A percentile compares a stretch with the other conserved stretches of the same genome.
Evolutionary conservation across 371 early-diverging fungal genomes (phyloP).

Genomic region (Dentiscutata heterogama): DNA sequence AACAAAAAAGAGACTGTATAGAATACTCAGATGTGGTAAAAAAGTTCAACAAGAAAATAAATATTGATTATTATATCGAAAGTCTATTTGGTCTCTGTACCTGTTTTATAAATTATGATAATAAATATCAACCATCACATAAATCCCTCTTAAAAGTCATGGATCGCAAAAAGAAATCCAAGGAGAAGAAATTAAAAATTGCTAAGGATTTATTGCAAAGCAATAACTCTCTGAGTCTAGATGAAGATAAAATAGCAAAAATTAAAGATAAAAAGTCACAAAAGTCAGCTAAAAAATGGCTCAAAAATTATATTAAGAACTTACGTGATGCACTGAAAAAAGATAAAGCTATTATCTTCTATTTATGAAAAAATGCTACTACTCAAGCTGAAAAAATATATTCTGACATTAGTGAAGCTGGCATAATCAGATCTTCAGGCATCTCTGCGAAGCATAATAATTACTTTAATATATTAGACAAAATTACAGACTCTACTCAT

Average conservation of each 20-base stretch:
- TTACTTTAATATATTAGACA: slow-evolving; percentile 23
- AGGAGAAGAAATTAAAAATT: slow-evolving; percentile 27
- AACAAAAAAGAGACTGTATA: slow-evolving; percentile 25
- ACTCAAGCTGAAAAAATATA: slow-evolving; percentile 30
- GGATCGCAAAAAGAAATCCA: slow-evolving; percentile 21
- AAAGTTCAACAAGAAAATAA: slow-evolving; percentile 36
- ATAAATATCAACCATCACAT: slow-evolving; percentile 11
- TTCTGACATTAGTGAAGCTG: not conserved
- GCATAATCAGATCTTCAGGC: not conserved
- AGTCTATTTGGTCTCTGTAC: not conserved
- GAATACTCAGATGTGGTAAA: slow-evolving; percentile 39
- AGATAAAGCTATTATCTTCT: slow-evolving; percentile 25
- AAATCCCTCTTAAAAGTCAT: slow-evolving; percentile 25
- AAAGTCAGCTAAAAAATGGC: slow-evolving; percentile 5
- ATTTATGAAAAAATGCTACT: slow-evolving; percentile 30
- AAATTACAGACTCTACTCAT: slow-evolving; percentile 13
- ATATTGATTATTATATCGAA: slow-evolving; percentile 15
- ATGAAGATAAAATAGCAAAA: slow-evolving; percentile 35
- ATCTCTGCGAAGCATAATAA: not conserved
- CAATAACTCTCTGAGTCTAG: not conserved
- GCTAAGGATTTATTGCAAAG: slow-evolving; percentile 28
- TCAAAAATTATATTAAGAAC: slow-evolving; percentile 33
- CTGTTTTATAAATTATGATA: too few species aligned
- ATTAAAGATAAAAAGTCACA: not conserved
- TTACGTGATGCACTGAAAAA: slow-evolving; percentile 24